These are phyloP conservation scores for Populus tomentosa DNA, from an alignment of 441 rosid species.

Conservation along the genomic window DNA sequence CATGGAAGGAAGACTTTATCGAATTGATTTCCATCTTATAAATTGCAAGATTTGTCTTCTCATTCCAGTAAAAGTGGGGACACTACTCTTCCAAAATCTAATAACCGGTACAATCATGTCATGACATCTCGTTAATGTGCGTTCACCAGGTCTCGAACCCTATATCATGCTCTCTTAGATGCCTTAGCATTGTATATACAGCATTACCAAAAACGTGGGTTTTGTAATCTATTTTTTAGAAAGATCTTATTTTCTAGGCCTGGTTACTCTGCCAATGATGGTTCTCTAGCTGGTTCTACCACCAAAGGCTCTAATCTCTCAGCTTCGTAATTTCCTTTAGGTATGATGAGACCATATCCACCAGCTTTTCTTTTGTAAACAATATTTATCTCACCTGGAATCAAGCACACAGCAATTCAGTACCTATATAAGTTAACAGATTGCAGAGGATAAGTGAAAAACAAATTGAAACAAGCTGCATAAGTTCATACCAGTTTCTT, in stretches of 20 bases:
- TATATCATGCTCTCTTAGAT: slow-evolving; percentile 3
- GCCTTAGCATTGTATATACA: slow-evolving; percentile 4
- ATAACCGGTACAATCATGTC: background rate
- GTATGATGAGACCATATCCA: slow-evolving; percentile 53
- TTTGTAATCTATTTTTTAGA: background rate
- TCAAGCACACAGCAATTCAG: slow-evolving; percentile 7
- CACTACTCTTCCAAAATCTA: slow-evolving; percentile 2
- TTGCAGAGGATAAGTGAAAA: background rate
- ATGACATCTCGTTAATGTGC: background rate
- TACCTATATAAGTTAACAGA: background rate
- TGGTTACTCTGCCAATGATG: slow-evolving; percentile 39
- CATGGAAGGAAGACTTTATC: too few species aligned
- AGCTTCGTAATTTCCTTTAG: slow-evolving; percentile 31
- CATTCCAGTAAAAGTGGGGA: background rate
- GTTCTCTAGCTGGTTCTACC: slow-evolving; percentile 48
- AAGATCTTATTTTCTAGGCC: background rate
- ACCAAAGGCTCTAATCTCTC: slow-evolving; percentile 58
- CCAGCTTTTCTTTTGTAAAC: slow-evolving; percentile 80
- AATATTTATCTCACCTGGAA: slow-evolving; percentile 81
- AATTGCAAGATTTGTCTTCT: background rate
- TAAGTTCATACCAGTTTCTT: slow-evolving; percentile 70
- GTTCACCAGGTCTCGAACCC: slow-evolving; percentile 2
- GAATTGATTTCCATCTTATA: too few species aligned
- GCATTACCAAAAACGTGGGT: background rate
- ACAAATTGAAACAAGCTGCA: slow-evolving; percentile 1